Evolutionary conservation across 108 stramenopile genomes (phyloP), one percentile per base, ranked within the genome.

Genomic region (Pseudonitzschia multiseries): DNA sequence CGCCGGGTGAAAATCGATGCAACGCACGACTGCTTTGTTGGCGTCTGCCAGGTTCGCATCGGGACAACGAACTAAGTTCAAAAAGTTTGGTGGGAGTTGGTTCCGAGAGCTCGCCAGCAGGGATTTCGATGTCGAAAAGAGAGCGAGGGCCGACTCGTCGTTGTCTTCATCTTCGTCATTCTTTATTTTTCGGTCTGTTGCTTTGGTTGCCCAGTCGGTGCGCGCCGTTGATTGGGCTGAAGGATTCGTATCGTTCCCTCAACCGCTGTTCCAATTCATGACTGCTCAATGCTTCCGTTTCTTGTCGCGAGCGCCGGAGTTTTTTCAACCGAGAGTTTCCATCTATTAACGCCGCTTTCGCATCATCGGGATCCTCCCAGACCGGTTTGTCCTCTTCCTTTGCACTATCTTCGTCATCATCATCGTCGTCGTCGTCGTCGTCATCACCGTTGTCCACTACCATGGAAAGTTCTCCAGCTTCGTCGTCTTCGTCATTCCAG

Each of bases 11-110:
- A 97, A 99, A 44, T 85, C 77, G 5, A 94, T 81, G 12, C 82
- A 81, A 67, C 80, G 81, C 10, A 98, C 86, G 2, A 85, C 87
- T 20, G 95, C 84, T 41, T 86, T 78, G 71, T 85, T 88, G 17
- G 89, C 87, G 31, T 92, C 96, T 26, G 74, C 57, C 29, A 82
- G 72, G 83, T 98, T 98, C 42, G 86, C 94, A 78, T 98, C 96
- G 18, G 82, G 85, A 70, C 83, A 74, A 12, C 94, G 84, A 22
- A 93, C 86, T 21, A 87, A 80, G 41, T 89, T 67, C 12, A 93
- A 68, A 56, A 86, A 69, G 13, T 85, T 84, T 52, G 91, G 83
- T 46, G 88, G 86, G 22, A 92, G 80, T 28, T 78, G 50, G 53
- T 73, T 65, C 13, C 57, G 61, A 29, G 85, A 63, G 27, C 48